Conservation (phyloP, 768 basidiomycete genomes). For the Naganishia vishniacii region DNA sequence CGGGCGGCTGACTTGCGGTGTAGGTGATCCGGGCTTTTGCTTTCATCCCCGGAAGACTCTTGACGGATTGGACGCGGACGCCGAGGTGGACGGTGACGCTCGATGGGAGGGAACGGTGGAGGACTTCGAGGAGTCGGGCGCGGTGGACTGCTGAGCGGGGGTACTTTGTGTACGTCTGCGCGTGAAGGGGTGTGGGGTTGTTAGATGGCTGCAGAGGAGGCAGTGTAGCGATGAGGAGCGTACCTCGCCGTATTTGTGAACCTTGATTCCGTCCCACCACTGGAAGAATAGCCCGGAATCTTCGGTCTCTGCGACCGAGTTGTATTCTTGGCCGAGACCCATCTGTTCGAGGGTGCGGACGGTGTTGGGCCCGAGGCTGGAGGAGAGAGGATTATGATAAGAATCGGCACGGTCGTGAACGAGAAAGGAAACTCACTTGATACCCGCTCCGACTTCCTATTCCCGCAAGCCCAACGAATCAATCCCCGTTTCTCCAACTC, state of each 20-base stretch:
- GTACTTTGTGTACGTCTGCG: slow-evolving; percentile 24
- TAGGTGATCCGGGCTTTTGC: slow-evolving; percentile 10
- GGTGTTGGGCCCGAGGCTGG: slow-evolving; percentile 28
- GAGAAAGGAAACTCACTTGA: slow-evolving; percentile 19
- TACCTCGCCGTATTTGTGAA: slow-evolving; percentile 24
- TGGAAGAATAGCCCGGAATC: slow-evolving; percentile 25
- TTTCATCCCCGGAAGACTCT: not conserved
- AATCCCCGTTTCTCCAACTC: not conserved
- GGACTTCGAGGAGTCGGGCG: slow-evolving; percentile 20
- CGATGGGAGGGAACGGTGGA: slow-evolving; percentile 12
- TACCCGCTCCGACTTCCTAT: slow-evolving; percentile 25
- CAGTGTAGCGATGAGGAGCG: not conserved
- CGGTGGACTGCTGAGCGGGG: slow-evolving; percentile 25
- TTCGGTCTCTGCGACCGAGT: slow-evolving; percentile 26
- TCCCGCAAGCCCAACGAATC: not conserved
- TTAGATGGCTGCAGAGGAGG: not conserved
- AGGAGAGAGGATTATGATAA: not conserved
- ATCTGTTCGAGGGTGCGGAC: slow-evolving; percentile 21
- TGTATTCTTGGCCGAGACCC: slow-evolving; percentile 26
- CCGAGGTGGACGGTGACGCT: slow-evolving; percentile 25
- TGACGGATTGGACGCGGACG: slow-evolving; percentile 1
- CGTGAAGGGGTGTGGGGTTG: not conserved
- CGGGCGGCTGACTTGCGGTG: not conserved
- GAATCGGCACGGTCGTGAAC: not conserved
- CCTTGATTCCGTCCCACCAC: slow-evolving; percentile 28